phyloP scores from a whole-genome alignment of 495 filamentous ascomycete species.

The Mytilinidion resinicola region DNA sequence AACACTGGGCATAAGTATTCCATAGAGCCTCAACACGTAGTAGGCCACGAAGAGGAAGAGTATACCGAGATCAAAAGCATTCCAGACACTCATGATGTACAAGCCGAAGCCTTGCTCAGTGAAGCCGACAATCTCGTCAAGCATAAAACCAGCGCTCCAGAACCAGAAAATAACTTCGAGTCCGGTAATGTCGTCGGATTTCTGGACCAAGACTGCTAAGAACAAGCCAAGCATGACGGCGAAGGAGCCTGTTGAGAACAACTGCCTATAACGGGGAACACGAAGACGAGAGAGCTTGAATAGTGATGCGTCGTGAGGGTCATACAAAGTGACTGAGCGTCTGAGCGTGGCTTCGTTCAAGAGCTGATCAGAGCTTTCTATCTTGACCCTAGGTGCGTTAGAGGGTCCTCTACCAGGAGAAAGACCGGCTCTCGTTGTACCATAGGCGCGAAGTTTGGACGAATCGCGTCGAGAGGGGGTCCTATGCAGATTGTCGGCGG shows the following conservation, averaged over 20 bases:
- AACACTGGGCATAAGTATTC: slow-evolving; percentile 67
- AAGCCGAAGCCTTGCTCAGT: slow-evolving; percentile 90
- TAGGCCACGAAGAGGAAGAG: slow-evolving; percentile 79
- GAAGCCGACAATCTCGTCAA: slow-evolving; percentile 89
- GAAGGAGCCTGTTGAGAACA: slow-evolving; percentile 79
- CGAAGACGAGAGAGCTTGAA: slow-evolving; percentile 86
- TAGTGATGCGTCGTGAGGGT: slow-evolving; percentile 78
- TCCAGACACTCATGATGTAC: slow-evolving; percentile 96
- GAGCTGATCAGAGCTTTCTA: slow-evolving; percentile 5
- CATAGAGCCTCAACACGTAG: slow-evolving; percentile 81
- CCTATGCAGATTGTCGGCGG: slow-evolving; percentile 74
- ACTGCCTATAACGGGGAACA: slow-evolving; percentile 83
- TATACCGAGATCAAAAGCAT: slow-evolving; percentile 86
- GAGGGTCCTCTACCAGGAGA: slow-evolving; percentile 25
- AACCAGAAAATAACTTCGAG: slow-evolving; percentile 90
- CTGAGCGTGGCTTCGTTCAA: slow-evolving; percentile 36
- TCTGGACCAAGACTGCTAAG: slow-evolving; percentile 62
- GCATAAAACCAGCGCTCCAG: slow-evolving; percentile 94
- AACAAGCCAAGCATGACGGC: slow-evolving; percentile 77
- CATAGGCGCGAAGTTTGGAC: slow-evolving; percentile 4
- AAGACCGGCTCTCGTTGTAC: slow-evolving; percentile 4
- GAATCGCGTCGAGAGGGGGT: slow-evolving; percentile 31
- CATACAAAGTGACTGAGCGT: slow-evolving; percentile 78
- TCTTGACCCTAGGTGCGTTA: slow-evolving; percentile 1
- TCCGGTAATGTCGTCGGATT: slow-evolving; percentile 68